These are phyloP conservation scores for Betula pendula DNA, from an alignment of 306 rosid genomes.

Conservation along the genomic window DNA sequence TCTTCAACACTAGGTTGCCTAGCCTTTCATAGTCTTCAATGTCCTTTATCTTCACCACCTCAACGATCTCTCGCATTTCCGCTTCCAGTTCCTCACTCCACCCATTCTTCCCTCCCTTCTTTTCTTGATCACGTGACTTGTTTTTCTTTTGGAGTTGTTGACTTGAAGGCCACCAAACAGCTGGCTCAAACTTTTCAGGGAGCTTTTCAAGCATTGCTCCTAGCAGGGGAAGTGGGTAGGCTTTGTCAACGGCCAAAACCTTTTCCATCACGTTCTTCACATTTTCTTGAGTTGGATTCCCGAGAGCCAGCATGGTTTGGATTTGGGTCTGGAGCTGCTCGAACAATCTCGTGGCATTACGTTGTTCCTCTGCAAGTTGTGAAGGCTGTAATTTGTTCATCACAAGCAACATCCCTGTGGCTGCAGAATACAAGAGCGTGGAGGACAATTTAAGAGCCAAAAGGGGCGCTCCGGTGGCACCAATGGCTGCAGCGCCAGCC, in stretches of 20 bases:
- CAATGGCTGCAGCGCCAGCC: constrained; percentile 44
- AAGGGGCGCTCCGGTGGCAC: constrained; percentile 29
- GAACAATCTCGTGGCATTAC: constrained; percentile 67
- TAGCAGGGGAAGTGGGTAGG: constrained; percentile 71
- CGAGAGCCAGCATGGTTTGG: constrained; percentile 34
- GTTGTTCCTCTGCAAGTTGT: constrained; percentile 81
- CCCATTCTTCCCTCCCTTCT: constrained; percentile 34
- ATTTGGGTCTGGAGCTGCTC: constrained; percentile 47
- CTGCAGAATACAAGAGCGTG: constrained; percentile 55
- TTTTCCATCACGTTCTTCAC: constrained; percentile 48
- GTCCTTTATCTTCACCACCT: constrained; percentile 57
- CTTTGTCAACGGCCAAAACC: constrained; percentile 68
- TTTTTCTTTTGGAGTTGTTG: constrained; percentile 10
- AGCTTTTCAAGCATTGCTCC: constrained; percentile 78
- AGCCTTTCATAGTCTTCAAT: constrained; percentile 62
- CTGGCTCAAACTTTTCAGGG: constrained; percentile 57
- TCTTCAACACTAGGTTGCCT: constrained; percentile 56
- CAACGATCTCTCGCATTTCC: constrained; percentile 57
- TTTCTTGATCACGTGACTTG: background rate
- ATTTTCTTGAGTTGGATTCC: constrained; percentile 38
- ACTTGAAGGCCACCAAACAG: constrained; percentile 73
- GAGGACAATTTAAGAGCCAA: constrained; percentile 59
- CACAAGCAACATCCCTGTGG: constrained; percentile 55
- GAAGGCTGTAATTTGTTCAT: constrained; percentile 85
- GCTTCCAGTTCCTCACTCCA: constrained; percentile 58